These are phyloP conservation scores for Paramecium biaurelia DNA, from an alignment of 73 alveolate species.

Conservation along the genomic window DNA sequence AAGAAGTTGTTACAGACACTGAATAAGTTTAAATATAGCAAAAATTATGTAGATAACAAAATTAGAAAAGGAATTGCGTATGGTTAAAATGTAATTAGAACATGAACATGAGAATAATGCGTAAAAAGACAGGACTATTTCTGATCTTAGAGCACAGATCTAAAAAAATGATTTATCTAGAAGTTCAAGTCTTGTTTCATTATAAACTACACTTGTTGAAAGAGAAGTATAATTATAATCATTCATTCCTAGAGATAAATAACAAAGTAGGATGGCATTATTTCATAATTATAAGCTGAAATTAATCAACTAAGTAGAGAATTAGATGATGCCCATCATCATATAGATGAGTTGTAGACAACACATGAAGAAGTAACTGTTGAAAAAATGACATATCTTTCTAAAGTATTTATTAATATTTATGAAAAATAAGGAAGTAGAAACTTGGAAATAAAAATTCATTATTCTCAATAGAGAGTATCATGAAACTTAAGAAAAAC, in stretches of 20 bases:
- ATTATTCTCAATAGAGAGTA: background rate
- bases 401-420: background rate
- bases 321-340: slow-evolving; percentile 10
- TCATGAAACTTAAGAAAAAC: background rate
- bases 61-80: slow-evolving; percentile 9
- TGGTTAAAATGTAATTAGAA: slow-evolving; percentile 7
- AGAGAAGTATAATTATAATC: background rate
- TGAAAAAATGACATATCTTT: slow-evolving; percentile 15
- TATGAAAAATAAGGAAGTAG: background rate
- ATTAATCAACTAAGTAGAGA: background rate
- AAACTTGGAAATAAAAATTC: slow-evolving; percentile 21
- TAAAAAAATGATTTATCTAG: slow-evolving; percentile 19
- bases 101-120: background rate
- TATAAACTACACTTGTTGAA: background rate
- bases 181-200: background rate
- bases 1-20: background rate
- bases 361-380: slow-evolving; percentile 35
- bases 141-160: background rate
- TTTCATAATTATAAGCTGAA: background rate
- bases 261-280: background rate
- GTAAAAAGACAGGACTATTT: background rate
- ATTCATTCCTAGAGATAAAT: background rate
- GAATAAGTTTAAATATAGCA: background rate
- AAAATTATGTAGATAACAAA: background rate
- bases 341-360: background rate